Evolutionary conservation across 139 green algal genomes (phyloP), one percentile per base, ranked within the genome.

Genomic region (Picochlorum sp.): DNA sequence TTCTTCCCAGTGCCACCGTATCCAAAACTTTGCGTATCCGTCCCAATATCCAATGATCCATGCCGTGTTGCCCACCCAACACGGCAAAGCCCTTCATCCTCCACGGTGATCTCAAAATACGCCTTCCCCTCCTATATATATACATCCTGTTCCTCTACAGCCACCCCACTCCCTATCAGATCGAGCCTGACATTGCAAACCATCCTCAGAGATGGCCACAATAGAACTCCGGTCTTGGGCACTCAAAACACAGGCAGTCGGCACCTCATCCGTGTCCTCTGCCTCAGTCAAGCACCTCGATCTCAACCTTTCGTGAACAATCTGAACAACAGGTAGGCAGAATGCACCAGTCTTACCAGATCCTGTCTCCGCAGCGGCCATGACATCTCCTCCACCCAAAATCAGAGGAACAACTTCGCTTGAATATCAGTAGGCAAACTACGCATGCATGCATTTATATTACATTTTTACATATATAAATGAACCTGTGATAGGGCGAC

Each of bases 331-430:
- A 0, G 90, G 90, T 49, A 96, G 76, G n/a, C 74, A 85, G 75
- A 95, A 95, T 23, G 88, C 83, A 18, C 82, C 81, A 7, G 90
- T 96, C 77, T 96, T 96, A 65, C 90, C 90, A 57, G 80, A 91
- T 61, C 90, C 90, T 2, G 90, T 96, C 65, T 95, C 88, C 13
- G 90, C 90, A 11, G 88, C 89, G 28, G 88, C 89, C 83, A 95
- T 84, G 6, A 96, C 78, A 75, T 96, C 90, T 24, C 89, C 88
- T 3, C 88, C 88, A 2, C 83, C 83, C 7, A 95, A 78, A 32
- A 93, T 87, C 4, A 95, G 73, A 0, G 86, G 86, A 4, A 95
- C 71, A 0, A 77, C 76, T 51, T 95, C 87, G 66, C 63, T 54
- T 95, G 87, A 7, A 95, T 77, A 21, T 84, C 77, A 2, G 87